Percentiles rank a stretch among this genome's conserved stretches.
phyloP scores from a whole-genome alignment of 805 yeast genomes.

The Saccharomyces jurei region DNA sequence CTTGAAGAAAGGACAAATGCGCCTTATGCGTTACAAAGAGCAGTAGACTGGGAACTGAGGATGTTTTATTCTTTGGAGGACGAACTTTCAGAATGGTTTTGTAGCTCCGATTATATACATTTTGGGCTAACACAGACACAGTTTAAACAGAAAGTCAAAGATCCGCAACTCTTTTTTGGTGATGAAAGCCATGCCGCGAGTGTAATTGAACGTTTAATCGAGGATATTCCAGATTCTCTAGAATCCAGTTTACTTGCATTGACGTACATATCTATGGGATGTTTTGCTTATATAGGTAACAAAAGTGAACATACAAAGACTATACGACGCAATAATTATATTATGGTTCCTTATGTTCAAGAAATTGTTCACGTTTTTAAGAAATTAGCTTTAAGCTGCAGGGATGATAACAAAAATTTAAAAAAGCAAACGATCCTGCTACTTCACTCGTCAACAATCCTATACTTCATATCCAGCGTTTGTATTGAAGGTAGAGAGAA shows the following conservation, averaged over 20 bases:
- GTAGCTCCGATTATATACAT: constrained; percentile 23
- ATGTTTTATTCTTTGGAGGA: constrained; percentile 32
- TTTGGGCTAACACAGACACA: constrained; percentile 10
- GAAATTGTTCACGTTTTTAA: constrained; percentile 15
- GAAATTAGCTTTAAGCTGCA: constrained; percentile 17
- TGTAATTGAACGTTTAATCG: constrained; percentile 1
- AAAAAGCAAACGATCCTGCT: constrained; percentile 14
- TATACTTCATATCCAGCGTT: constrained; percentile 17
- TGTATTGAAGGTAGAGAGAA: constrained; percentile 17
- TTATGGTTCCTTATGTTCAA: constrained; percentile 10
- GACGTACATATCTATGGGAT: constrained; percentile 24
- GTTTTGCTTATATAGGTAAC: constrained; percentile 7
- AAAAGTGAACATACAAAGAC: constrained; percentile 11
- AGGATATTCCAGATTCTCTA: constrained; percentile 2
- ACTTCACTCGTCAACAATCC: constrained; percentile 22
- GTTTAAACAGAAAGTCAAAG: constrained; percentile 9
- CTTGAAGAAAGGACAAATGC: constrained; percentile 20
- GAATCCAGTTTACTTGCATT: constrained; percentile 13
- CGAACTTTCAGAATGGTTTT: constrained; percentile 45
- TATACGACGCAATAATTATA: constrained; percentile 19
- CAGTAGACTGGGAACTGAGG: constrained; percentile 36
- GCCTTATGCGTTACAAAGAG: constrained; percentile 32
- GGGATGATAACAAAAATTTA: constrained; percentile 17
- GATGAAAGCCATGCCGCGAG: constrained; percentile 15
- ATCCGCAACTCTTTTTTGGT: constrained; percentile 8